Evolutionary conservation across 2,329 filamentous ascomycete genomes (phyloP).

Genomic region (Capronia coronata): DNA sequence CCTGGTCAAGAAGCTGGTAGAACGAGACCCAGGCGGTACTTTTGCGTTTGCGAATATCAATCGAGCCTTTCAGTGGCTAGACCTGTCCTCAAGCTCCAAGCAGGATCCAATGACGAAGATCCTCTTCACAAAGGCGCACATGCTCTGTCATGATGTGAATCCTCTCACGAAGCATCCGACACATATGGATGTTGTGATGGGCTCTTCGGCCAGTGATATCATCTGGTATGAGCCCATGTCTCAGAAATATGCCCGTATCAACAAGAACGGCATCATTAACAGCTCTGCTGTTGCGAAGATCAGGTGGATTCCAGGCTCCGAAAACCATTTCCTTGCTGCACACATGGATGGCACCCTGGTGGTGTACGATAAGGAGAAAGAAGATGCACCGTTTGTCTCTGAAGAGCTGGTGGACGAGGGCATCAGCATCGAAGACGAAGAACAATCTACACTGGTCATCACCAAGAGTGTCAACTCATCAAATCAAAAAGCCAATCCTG

Average conservation of each 20-base stretch:
- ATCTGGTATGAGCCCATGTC: constrained; percentile 98
- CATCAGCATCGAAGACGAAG: constrained; percentile 33
- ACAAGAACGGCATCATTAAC: constrained; percentile 94
- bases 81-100: constrained; percentile 64
- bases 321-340: constrained; percentile 84
- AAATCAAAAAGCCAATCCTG: constrained; percentile 88
- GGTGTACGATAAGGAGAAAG: constrained; percentile 96
- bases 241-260: constrained; percentile 88
- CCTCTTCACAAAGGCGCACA: constrained; percentile 92
- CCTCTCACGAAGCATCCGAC: constrained; percentile 66
- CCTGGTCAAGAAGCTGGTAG: constrained; percentile 68
- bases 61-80: constrained; percentile 91
- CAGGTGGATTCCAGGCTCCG: constrained; percentile 87
- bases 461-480: constrained; percentile 88
- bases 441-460: constrained; percentile 54
- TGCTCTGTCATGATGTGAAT: constrained; percentile 91
- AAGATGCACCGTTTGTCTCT: constrained; percentile 70
- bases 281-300: constrained; percentile 78
- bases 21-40: constrained; percentile 69
- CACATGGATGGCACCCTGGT: constrained; percentile 87
- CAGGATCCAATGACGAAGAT: constrained; percentile 92
- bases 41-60: constrained; percentile 96
- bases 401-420: constrained; percentile 51
- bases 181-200: constrained; percentile 88
- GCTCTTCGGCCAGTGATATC: constrained; percentile 92